Conservation (phyloP, 1,284 basidiomycete genomes). For the Tranzscheliella williamsii region DNA sequence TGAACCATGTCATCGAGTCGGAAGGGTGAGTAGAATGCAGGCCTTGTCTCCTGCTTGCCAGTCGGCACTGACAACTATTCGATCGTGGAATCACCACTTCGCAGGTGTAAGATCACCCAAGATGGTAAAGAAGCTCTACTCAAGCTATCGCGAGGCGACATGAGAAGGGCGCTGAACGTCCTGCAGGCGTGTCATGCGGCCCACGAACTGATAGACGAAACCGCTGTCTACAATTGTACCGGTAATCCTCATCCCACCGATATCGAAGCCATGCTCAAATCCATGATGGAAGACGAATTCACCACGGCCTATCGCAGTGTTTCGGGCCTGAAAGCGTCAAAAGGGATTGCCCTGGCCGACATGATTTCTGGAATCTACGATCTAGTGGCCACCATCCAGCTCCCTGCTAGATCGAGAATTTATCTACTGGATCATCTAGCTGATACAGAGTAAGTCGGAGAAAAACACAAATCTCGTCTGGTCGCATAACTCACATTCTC, state of each 20-base stretch:
- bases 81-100: too few species aligned
- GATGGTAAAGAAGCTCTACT: slow-evolving; percentile 87
- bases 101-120: slow-evolving; percentile 79
- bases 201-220: slow-evolving; percentile 81
- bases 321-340: slow-evolving; percentile 80
- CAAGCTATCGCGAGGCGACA: slow-evolving; percentile 92
- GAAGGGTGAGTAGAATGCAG: slow-evolving; percentile 71
- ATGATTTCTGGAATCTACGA: slow-evolving; percentile 92
- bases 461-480: neutral
- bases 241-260: slow-evolving; percentile 93
- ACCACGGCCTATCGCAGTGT: slow-evolving; percentile 88
- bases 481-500: neutral
- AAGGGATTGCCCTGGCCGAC: slow-evolving; percentile 92
- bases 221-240: slow-evolving; percentile 93
- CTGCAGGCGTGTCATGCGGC: slow-evolving; percentile 97
- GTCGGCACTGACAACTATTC: too few species aligned
- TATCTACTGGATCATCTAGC: slow-evolving; percentile 83
- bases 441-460: slow-evolving; percentile 78
- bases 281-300: slow-evolving; percentile 96
- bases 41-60: too few species aligned
- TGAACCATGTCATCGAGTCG: slow-evolving; percentile 77
- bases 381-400: slow-evolving; percentile 80
- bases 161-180: slow-evolving; percentile 94
- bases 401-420: slow-evolving; percentile 81
- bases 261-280: slow-evolving; percentile 87